Evolutionary conservation across 148 eudicot genomes (phyloP).

Genomic region (Tetragonia tetragonoides): DNA sequence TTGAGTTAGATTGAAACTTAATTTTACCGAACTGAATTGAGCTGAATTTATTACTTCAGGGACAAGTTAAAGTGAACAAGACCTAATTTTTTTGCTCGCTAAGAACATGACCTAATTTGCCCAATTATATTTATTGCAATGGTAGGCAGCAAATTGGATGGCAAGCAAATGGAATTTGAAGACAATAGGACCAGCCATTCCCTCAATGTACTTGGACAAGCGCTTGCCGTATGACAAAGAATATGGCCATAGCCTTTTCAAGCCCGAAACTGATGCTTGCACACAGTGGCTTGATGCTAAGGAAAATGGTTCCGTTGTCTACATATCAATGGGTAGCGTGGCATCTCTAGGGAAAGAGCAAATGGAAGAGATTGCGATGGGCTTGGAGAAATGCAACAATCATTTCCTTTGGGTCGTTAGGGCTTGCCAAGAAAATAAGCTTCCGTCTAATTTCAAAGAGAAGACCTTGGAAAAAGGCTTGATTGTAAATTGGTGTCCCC

Average conservation of each 20-base stretch:
- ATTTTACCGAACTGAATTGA: too few species aligned
- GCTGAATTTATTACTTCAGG: too few species aligned
- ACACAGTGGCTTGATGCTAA: conserved; percentile 36
- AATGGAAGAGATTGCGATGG: conserved; percentile 53
- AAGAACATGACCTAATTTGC: too few species aligned
- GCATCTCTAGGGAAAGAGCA: conserved; percentile 39
- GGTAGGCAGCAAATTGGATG: conserved; percentile 47
- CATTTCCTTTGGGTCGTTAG: conserved; percentile 60
- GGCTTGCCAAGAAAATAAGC: conserved; percentile 39
- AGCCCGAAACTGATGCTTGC: conserved; percentile 27
- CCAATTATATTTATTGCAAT: too few species aligned
- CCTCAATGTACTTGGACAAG: conserved; percentile 44
- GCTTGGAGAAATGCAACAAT: conserved; percentile 25
- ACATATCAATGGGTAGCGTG: conserved; percentile 61
- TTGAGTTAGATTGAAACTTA: too few species aligned
- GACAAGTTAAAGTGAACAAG: too few species aligned
- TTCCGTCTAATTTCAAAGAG: conserved; percentile 31
- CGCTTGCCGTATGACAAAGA: conserved; percentile 39
- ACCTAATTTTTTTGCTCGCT: too few species aligned
- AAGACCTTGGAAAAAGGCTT: conserved; percentile 34
- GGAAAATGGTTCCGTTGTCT: conserved; percentile 38
- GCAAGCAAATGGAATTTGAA: conserved; percentile 32
- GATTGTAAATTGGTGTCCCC: conserved; percentile 52
- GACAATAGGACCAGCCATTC: conserved; percentile 38
- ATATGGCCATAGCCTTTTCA: conserved; percentile 32